phyloP scores from a whole-genome alignment of 2,329 filamentous ascomycete genomes.

The Trichophyton schoenleinii region DNA sequence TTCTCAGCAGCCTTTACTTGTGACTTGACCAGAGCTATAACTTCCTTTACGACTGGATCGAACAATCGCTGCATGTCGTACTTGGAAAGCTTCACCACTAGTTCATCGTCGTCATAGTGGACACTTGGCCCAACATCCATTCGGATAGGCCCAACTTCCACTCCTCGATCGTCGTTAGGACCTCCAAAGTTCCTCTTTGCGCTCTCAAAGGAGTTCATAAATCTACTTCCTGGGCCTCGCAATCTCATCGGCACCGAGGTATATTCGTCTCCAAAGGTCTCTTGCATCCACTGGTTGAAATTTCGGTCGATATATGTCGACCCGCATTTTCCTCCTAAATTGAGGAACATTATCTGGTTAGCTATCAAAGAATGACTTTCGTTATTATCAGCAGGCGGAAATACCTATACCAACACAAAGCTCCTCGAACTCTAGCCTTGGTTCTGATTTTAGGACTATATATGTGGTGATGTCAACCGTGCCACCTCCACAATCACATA shows the following conservation, averaged over 20 bases:
- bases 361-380: not conserved
- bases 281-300: constrained; percentile 22
- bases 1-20: constrained; percentile 8
- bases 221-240: constrained; percentile 21
- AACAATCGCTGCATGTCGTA: constrained; percentile 11
- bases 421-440: constrained; percentile 13
- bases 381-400: not conserved
- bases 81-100: constrained; percentile 9
- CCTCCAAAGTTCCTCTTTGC: constrained; percentile 22
- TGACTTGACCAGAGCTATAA: constrained; percentile 8
- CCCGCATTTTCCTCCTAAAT: constrained; percentile 23
- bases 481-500: constrained; percentile 22
- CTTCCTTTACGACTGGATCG: constrained; percentile 11
- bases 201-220: constrained; percentile 26
- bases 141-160: constrained; percentile 5
- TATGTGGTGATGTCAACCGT: constrained; percentile 21
- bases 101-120: constrained; percentile 8
- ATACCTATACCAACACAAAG: constrained; percentile 10
- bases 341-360: not conserved
- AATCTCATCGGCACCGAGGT: constrained; percentile 14
- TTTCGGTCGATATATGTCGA: constrained; percentile 25
- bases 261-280: constrained; percentile 22
- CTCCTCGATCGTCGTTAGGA: constrained; percentile 5
- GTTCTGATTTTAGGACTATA: constrained; percentile 10
- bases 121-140: constrained; percentile 1